Base-by-base conservation (phyloP, 2,329 filamentous ascomycete species). In the Pseudocercospora vitis region DNA sequence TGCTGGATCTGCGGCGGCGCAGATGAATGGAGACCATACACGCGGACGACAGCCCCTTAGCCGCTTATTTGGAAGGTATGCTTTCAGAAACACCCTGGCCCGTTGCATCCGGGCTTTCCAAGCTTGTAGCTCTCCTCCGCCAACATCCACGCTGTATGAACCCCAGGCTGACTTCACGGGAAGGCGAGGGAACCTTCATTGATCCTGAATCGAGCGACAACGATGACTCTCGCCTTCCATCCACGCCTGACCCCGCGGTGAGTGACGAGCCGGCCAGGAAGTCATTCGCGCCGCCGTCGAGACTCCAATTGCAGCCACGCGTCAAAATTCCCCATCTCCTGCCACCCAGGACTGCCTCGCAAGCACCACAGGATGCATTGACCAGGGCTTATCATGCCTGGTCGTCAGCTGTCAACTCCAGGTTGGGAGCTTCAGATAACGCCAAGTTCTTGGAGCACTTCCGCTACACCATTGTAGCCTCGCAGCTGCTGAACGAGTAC, bases 391-490 rank as follows among this genome's bases (percentile, higher is more conserved):
- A 77, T 56, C 67, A 76, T 64, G 67, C 74, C 48, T 78, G 75
- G 70, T 74, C 78, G 62, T 74, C 79, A 64, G 86, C 82, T 7
- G 80, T 91, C 53, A 87, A 87, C 60, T 85, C 86, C 33, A 81
- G 83, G 57, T 80, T 95, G 58, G 86, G 88, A 51, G 81, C 86
- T 60, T 84, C 82, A 63, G 91, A 95, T 64, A 95, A 91, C 68
- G 81, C 86, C 62, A 86, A 85, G 61, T 96, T 96, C 66, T 80
- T 96, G 55, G 91, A 96, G 72, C 88, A 91, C 68, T 96, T 96
- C 67, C 88, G 91, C 59, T 96, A 96, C 73, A 87, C 89, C 18
- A 89, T 96, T 60, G 88, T 96, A 66, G 91, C 91, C 47, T 96
- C 91, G 18, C 91, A 96, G 69, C 80, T 96, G 11, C 78, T 96